phyloP scores from a whole-genome alignment of 495 filamentous ascomycete species.

The Xylaria palmicola region DNA sequence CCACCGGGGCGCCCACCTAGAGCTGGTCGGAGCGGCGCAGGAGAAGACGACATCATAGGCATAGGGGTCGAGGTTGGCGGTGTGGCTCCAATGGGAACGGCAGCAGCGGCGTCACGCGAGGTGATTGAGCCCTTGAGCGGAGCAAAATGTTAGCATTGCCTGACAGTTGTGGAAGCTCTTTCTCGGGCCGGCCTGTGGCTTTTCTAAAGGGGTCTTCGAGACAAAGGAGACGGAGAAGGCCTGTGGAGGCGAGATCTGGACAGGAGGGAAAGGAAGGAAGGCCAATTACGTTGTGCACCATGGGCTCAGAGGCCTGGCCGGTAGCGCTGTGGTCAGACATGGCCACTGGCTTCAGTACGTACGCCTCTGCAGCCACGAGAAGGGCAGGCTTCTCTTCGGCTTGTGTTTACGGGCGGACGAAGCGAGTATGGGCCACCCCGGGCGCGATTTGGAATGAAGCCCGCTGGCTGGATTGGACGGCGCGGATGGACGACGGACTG shows the following conservation, averaged over 20 bases:
- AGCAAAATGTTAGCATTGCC: slow-evolving; percentile 31
- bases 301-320: slow-evolving; percentile 29
- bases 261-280: slow-evolving; percentile 11
- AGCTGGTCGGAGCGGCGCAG: slow-evolving; percentile 78
- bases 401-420: slow-evolving; percentile 7
- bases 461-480: too few species aligned
- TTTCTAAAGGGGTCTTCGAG: background rate
- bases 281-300: slow-evolving; percentile 29
- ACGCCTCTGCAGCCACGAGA: slow-evolving; percentile 20
- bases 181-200: too few species aligned
- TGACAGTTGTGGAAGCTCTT: background rate
- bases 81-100: slow-evolving; percentile 23
- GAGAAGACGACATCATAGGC: slow-evolving; percentile 71
- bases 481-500: too few species aligned
- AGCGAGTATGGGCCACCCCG: slow-evolving; percentile 22
- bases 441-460: too few species aligned
- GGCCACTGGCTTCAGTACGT: slow-evolving; percentile 22
- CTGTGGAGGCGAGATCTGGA: background rate
- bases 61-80: slow-evolving; percentile 33
- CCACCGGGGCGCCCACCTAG: slow-evolving; percentile 69
- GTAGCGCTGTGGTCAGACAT: slow-evolving; percentile 35
- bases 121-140: slow-evolving; percentile 30
- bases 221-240: background rate
- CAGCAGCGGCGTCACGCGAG: slow-evolving; percentile 25
- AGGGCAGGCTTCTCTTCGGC: slow-evolving; percentile 25